Evolutionary conservation across 768 basidiomycete species (phyloP).

Genomic region (Amanita pseudoporphyria): DNA sequence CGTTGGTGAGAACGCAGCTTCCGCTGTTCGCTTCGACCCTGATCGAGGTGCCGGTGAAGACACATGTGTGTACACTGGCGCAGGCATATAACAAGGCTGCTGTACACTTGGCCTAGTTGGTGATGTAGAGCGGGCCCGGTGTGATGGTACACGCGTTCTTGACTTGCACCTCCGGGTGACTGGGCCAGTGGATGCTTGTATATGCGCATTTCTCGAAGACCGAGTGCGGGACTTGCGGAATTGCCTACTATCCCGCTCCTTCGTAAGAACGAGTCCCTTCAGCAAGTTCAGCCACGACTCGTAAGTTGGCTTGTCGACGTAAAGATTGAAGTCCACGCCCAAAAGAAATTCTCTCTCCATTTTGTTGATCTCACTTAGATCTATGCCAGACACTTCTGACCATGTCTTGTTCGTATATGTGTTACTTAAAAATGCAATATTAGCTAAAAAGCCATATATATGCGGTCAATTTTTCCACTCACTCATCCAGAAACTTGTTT

Average conservation of each 20-base stretch:
- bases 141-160: slow-evolving; percentile 16
- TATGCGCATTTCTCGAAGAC: slow-evolving; percentile 14
- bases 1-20: slow-evolving; percentile 69
- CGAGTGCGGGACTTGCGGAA: slow-evolving; percentile 32
- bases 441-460: slow-evolving; percentile 7
- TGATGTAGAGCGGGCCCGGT: slow-evolving; percentile 66
- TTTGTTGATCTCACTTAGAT: slow-evolving; percentile 74
- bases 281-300: slow-evolving; percentile 77
- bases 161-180: slow-evolving; percentile 17
- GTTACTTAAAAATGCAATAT: slow-evolving; percentile 46
- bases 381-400: slow-evolving; percentile 87
- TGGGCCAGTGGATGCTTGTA: slow-evolving; percentile 14
- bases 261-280: slow-evolving; percentile 72
- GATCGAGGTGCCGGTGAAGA: slow-evolving; percentile 27
- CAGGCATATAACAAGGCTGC: slow-evolving; percentile 5
- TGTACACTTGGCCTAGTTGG: slow-evolving; percentile 23
- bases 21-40: slow-evolving; percentile 65
- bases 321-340: slow-evolving; percentile 73
- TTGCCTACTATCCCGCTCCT: slow-evolving; percentile 55
- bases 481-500: slow-evolving; percentile 98
- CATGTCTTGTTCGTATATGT: slow-evolving; percentile 98
- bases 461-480: slow-evolving; percentile 20
- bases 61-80: slow-evolving; percentile 16
- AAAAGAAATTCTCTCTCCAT: slow-evolving; percentile 88
- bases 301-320: slow-evolving; percentile 71